phyloP scores from a whole-genome alignment of 352 stramenopile species.

The Globisporangium cylindrosporum region DNA sequence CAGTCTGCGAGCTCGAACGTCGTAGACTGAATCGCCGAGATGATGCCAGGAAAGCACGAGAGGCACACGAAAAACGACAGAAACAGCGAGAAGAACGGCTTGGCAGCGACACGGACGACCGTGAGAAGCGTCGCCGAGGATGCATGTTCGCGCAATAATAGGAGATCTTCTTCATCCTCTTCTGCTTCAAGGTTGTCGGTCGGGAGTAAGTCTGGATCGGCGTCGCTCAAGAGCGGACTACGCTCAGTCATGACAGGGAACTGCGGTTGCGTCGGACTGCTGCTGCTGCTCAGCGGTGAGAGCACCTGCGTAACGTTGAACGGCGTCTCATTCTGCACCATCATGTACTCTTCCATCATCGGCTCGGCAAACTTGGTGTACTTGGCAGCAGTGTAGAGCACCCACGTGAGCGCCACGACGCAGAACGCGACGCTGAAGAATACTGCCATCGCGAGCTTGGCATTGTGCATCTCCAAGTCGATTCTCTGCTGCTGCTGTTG shows the following conservation, averaged over 20 bases:
- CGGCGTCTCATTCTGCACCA: slow-evolving; percentile 65
- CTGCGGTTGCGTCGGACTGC: slow-evolving; percentile 13
- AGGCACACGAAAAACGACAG: slow-evolving; percentile 76
- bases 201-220: slow-evolving; percentile 11
- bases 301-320: slow-evolving; percentile 36
- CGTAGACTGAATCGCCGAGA: slow-evolving; percentile 62
- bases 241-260: slow-evolving; percentile 32
- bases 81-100: slow-evolving; percentile 78
- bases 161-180: slow-evolving; percentile 34
- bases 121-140: slow-evolving; percentile 45
- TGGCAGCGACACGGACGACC: slow-evolving; percentile 59
- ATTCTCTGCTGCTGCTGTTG: slow-evolving; percentile 11
- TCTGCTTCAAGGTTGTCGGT: neutral
- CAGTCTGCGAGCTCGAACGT: slow-evolving; percentile 56
- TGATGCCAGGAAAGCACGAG: slow-evolving; percentile 79
- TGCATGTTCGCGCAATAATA: slow-evolving; percentile 37
- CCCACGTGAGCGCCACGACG: slow-evolving; percentile 53
- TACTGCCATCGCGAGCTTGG: slow-evolving; percentile 51
- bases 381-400: slow-evolving; percentile 46
- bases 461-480: slow-evolving; percentile 6
- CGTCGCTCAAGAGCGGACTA: slow-evolving; percentile 37
- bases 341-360: slow-evolving; percentile 59
- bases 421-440: slow-evolving; percentile 66
- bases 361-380: slow-evolving; percentile 59
- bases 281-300: slow-evolving; percentile 55